These are phyloP conservation scores for Termitomyces bulborhizus DNA, from an alignment of 768 basidiomycete species.

Conservation along the genomic window DNA sequence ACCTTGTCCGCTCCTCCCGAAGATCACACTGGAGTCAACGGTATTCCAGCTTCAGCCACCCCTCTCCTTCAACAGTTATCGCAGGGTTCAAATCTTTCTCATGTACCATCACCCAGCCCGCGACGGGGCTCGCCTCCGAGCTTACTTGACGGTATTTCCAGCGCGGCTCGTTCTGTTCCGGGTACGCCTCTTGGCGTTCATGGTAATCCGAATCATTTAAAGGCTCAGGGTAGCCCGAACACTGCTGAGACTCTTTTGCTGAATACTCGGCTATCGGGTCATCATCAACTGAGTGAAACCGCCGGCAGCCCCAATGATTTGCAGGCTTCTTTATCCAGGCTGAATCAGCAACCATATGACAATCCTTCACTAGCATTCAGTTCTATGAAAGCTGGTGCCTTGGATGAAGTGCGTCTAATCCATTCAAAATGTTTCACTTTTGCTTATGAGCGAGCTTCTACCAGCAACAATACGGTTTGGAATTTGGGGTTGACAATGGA, in stretches of 20 bases:
- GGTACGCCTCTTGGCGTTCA: slow-evolving; percentile 69
- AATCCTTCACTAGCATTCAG: slow-evolving; percentile 48
- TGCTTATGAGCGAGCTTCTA: background rate
- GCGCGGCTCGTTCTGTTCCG: slow-evolving; percentile 73
- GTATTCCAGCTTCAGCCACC: slow-evolving; percentile 53
- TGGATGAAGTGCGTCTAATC: slow-evolving; percentile 49
- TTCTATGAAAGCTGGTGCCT: slow-evolving; percentile 36
- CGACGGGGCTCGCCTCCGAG: slow-evolving; percentile 73
- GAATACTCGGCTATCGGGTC: slow-evolving; percentile 56
- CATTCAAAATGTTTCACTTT: slow-evolving; percentile 8
- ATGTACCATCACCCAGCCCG: slow-evolving; percentile 44
- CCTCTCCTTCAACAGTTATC: slow-evolving; percentile 60
- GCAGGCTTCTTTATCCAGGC: slow-evolving; percentile 67
- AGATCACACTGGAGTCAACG: slow-evolving; percentile 36
- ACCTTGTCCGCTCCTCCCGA: slow-evolving; percentile 52
- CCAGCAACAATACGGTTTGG: slow-evolving; percentile 48
- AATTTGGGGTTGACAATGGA: slow-evolving; percentile 40
- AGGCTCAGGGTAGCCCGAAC: slow-evolving; percentile 65
- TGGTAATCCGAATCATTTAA: slow-evolving; percentile 44
- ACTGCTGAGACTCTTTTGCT: slow-evolving; percentile 53
- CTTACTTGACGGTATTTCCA: slow-evolving; percentile 51
- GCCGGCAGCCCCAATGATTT: slow-evolving; percentile 49
- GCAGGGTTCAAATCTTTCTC: slow-evolving; percentile 34
- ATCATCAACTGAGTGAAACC: slow-evolving; percentile 45
- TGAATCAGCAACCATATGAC: slow-evolving; percentile 56